These are phyloP conservation scores for Pseudopyrenochaeta lycopersici DNA, from an alignment of 2,329 filamentous ascomycete genomes.

Conservation along the genomic window DNA sequence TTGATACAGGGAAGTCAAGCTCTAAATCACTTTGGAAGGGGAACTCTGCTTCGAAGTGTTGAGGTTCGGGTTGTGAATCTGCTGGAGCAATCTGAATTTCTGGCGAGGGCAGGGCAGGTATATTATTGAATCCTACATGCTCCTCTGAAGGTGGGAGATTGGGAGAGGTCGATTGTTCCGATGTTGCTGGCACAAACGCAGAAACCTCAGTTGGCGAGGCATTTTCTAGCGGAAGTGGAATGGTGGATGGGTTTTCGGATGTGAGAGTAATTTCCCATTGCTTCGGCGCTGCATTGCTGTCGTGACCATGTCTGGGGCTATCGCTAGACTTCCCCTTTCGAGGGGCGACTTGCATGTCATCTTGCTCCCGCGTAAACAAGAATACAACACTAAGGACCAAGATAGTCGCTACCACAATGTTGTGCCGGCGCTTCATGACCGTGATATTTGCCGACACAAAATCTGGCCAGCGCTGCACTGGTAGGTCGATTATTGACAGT, in stretches of 20 bases:
- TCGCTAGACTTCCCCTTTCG: neutral
- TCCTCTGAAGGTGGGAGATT: neutral
- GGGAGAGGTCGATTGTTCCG: too few relatives aligned
- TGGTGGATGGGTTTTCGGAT: neutral
- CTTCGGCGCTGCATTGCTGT: neutral
- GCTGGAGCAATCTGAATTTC: neutral
- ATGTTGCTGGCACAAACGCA: too few relatives aligned
- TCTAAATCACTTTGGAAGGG: slow-evolving; percentile 40
- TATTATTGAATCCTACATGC: neutral
- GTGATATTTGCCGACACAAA: too few relatives aligned
- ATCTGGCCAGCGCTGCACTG: too few relatives aligned
- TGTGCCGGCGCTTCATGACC: slow-evolving; percentile 13
- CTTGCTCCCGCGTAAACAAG: slow-evolving; percentile 7
- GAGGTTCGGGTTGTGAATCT: neutral
- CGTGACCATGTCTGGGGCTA: neutral
- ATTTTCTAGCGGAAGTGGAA: neutral
- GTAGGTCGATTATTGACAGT: too few relatives aligned
- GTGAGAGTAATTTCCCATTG: neutral
- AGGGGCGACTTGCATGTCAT: neutral
- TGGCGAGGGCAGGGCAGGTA: neutral
- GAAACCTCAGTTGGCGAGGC: too few relatives aligned
- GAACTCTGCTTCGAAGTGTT: slow-evolving; percentile 26
- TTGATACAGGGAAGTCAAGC: slow-evolving; percentile 27
- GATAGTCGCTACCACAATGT: slow-evolving; percentile 8
- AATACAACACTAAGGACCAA: slow-evolving; percentile 9